Base-by-base conservation (phyloP, 2,329 filamentous ascomycete genomes). In the Bimuria novae-zelandiae region DNA sequence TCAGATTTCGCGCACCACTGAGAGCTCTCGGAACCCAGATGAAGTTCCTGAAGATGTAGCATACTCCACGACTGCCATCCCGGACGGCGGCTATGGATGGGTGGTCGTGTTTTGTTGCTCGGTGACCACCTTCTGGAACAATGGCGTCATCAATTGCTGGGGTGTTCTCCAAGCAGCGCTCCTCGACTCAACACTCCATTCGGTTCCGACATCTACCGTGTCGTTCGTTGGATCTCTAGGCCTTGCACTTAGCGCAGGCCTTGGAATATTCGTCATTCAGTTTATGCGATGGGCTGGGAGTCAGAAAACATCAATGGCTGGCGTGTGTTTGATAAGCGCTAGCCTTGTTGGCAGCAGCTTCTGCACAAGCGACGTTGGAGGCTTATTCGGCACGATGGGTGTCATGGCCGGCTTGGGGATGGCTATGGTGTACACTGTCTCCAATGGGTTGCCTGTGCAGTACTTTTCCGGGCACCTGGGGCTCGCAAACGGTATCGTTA, bases 91-190 rank as follows among this genome's bases (percentile, higher is more conserved):
- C 21, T 82, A 84, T 61, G 82, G 81, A 55, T 84, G 82, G 82
- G 73, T 41, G 3, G 46, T 49, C 30, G 79, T 86, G 21, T 70
- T 68, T 3, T 76, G 74, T 27, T 83, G 80, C 58, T 76, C 79
- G 2, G 62, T 82, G 1, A 61, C 84, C 10, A 76, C 79, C 1
- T 86, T 82, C 74, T 71, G 67, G 61, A 62, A 80, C 46, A 77
- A 82, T 43, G 84, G 83, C 45, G 82, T 78, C 0, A 77, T 77
- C 7, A 84, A 84, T 62, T 78, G 77, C 56, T 87, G 84, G 83
- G 85, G 84, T 21, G 77, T 88, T 0, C 72, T 86, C 41, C 84
- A 88, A 67, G 76, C 77, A 3, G 83, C 79, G 0, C 75, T 87
- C 1, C 78, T 85, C 3, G 69, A 79, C 29, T 70, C 78, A 8